These are phyloP conservation scores for Aurantiochytrium sp. DNA, from an alignment of 108 stramenopile genomes.

Conservation along the genomic window DNA sequence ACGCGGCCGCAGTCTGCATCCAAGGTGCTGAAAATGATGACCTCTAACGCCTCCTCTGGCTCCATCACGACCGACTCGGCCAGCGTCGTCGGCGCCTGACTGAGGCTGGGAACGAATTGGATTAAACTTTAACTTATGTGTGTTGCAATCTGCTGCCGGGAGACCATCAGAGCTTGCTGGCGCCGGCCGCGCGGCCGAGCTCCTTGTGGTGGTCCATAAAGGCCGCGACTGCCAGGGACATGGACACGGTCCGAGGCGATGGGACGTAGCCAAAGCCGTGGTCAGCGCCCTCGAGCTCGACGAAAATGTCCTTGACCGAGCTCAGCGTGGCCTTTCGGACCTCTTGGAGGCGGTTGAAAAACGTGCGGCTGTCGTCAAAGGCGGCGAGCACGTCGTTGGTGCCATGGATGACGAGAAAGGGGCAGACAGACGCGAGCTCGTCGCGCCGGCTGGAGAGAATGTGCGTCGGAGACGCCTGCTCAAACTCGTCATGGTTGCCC, in stretches of 20 bases:
- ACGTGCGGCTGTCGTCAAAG: not conserved
- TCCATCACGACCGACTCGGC: too few species aligned
- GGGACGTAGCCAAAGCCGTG: not conserved
- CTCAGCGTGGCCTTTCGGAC: not conserved
- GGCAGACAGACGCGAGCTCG: not conserved
- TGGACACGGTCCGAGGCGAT: not conserved
- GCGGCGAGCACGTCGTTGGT: conserved; percentile 14
- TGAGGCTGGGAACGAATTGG: too few species aligned
- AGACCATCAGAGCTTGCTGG: too few species aligned
- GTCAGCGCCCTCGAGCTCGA: conserved; percentile 1
- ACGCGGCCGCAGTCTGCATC: too few species aligned
- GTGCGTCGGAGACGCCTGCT: not conserved
- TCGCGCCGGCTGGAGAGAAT: not conserved
- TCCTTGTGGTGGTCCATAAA: not conserved
- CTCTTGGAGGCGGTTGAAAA: not conserved
- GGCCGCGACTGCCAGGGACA: not conserved
- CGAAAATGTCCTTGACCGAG: not conserved
- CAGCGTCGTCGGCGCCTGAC: too few species aligned
- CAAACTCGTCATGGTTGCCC: not conserved
- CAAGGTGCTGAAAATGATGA: too few species aligned
- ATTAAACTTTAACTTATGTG: too few species aligned
- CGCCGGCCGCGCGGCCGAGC: too few species aligned
- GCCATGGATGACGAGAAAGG: not conserved
- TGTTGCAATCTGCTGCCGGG: too few species aligned
- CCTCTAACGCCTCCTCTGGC: too few species aligned